A percentile compares a stretch with the other conserved stretches of the same genome.
These are phyloP conservation scores for Xylariaceae sp. DNA, from an alignment of 2,329 filamentous ascomycete genomes.

Conservation along the genomic window DNA sequence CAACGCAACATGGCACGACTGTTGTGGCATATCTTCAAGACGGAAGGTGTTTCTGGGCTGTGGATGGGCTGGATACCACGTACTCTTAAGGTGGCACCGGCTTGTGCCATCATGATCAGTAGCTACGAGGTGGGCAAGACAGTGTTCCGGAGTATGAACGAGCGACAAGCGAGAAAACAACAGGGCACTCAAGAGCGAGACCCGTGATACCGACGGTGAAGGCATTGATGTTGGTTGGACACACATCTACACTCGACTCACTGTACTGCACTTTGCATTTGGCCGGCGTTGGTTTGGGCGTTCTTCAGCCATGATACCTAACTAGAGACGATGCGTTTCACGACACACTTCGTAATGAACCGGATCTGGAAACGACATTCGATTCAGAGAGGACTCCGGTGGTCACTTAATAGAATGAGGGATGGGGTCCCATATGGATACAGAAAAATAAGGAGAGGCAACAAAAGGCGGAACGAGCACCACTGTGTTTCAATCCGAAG, in stretches of 20 bases:
- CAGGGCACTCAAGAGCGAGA: constrained; percentile 8
- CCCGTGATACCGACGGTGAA: constrained; percentile 6
- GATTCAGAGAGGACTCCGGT: background rate
- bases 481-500: too few species aligned
- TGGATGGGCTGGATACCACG: constrained; percentile 91
- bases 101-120: constrained; percentile 98
- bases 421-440: background rate
- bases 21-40: constrained; percentile 85
- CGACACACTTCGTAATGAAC: constrained; percentile 13
- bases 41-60: constrained; percentile 76
- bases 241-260: constrained; percentile 18
- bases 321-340: constrained; percentile 17
- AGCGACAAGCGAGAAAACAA: constrained; percentile 36
- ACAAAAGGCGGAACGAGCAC: background rate
- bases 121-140: constrained; percentile 96
- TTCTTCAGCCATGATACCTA: constrained; percentile 30
- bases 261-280: constrained; percentile 24
- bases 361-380: background rate
- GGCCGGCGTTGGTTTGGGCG: constrained; percentile 28
- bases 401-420: too few species aligned
- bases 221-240: background rate
- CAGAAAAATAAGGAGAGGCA: background rate
- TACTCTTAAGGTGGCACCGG: constrained; percentile 90
- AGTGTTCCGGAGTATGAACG: constrained; percentile 74
- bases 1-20: constrained; percentile 76